phyloP scores from a whole-genome alignment of 176 grass and related monocot genomes.

The Oryza nivara region DNA sequence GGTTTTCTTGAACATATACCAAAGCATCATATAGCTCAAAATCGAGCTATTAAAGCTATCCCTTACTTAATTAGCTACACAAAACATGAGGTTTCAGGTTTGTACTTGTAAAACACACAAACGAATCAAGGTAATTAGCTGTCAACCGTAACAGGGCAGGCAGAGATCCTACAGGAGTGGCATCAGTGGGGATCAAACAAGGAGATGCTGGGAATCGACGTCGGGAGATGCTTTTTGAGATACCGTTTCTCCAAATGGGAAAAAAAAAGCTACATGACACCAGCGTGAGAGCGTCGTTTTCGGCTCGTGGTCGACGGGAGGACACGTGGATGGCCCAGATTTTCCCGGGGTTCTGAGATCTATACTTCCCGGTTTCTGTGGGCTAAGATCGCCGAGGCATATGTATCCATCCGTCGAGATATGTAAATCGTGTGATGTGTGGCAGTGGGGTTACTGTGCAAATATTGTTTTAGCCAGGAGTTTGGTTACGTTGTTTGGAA shows the following conservation, averaged over 20 bases:
- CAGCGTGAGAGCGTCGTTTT: not conserved
- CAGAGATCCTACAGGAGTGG: conserved; percentile 1
- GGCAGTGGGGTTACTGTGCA: not conserved
- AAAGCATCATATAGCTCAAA: not conserved
- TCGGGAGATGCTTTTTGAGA: conserved; percentile 46
- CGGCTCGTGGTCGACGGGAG: conserved; percentile 26
- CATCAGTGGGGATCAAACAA: conserved; percentile 34
- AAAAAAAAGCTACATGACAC: not conserved
- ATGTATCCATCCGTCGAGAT: not conserved
- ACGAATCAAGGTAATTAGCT: not conserved
- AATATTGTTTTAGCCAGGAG: not conserved
- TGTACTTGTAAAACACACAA: not conserved
- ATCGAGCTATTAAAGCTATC: too few relatives aligned
- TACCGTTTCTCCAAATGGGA: not conserved
- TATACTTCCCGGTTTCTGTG: conserved; percentile 3
- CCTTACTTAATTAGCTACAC: too few relatives aligned
- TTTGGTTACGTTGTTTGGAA: not conserved
- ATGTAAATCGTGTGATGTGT: too few relatives aligned
- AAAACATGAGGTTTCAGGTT: not conserved
- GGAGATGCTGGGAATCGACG: conserved; percentile 57
- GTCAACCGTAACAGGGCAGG: not conserved
- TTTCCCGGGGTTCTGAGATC: not conserved
- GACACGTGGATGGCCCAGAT: conserved; percentile 22
- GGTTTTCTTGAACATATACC: not conserved
- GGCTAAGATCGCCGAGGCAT: not conserved